Evolutionary conservation across 371 early-diverging fungal genomes (phyloP).

Genomic region (Mycotypha africana): DNA sequence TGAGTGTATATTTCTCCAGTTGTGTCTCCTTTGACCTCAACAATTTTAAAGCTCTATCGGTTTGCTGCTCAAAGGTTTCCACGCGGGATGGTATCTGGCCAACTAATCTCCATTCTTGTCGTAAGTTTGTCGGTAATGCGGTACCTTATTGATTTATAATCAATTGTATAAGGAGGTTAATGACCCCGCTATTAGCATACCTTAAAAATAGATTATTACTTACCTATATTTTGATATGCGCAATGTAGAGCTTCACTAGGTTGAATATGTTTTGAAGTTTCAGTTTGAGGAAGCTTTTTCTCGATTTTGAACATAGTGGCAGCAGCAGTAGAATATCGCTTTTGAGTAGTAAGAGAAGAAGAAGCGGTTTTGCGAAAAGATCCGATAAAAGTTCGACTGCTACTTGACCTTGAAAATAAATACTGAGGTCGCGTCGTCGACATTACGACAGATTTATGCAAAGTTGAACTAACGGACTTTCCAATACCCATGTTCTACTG

Average conservation of each 20-base stretch:
- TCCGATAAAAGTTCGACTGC: too few species aligned
- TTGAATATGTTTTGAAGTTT: too few species aligned
- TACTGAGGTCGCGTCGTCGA: too few species aligned
- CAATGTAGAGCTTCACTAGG: too few species aligned
- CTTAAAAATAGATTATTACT: too few species aligned
- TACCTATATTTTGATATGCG: constrained; percentile 16
- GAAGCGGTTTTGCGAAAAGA: too few species aligned
- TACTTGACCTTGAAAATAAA: too few species aligned
- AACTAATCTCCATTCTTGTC: constrained; percentile 47
- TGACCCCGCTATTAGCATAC: too few species aligned
- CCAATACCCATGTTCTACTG: too few species aligned
- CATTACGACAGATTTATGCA: too few species aligned
- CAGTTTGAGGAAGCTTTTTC: background rate
- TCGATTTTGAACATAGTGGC: constrained; percentile 1
- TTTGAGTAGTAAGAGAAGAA: too few species aligned
- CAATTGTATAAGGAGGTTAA: background rate
- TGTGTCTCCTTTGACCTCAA: constrained; percentile 56
- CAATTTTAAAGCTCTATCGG: constrained; percentile 63
- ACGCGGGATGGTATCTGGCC: constrained; percentile 71
- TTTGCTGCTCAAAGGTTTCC: constrained; percentile 68
- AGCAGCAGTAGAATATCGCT: constrained; percentile 1
- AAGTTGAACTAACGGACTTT: too few species aligned
- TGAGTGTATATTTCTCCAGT: constrained; percentile 78
- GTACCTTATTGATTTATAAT: constrained; percentile 34
- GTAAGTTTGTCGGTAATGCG: constrained; percentile 38